Percentiles rank a stretch among this genome's conserved stretches.
Conservation (phyloP, 768 basidiomycete genomes). For the Xanthoconium stramineum region DNA sequence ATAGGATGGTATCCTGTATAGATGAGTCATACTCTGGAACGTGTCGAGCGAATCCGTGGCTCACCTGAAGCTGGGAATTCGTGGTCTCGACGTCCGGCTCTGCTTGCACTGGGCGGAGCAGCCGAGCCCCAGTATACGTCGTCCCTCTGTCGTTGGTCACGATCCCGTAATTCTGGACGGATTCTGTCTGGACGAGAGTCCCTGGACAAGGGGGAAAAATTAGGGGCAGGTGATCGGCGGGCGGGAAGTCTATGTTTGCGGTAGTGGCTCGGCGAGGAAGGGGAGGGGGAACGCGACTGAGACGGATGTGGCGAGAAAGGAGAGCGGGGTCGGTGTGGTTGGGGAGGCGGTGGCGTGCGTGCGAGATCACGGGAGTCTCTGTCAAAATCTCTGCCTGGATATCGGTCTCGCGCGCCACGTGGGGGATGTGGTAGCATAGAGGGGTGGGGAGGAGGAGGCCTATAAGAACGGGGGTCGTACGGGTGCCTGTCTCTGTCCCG, state of each 20-base stretch:
- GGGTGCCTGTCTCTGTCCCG: slow-evolving; percentile 25
- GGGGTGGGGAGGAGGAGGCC: slow-evolving; percentile 7
- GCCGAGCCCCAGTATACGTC: slow-evolving; percentile 16
- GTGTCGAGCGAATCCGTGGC: neutral
- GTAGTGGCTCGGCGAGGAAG: slow-evolving; percentile 33
- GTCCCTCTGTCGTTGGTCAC: slow-evolving; percentile 37
- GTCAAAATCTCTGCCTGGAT: slow-evolving; percentile 20
- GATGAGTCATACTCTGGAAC: neutral
- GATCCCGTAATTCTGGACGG: slow-evolving; percentile 34
- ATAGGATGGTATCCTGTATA: slow-evolving; percentile 19
- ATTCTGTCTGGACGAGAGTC: slow-evolving; percentile 33
- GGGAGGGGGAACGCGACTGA: slow-evolving; percentile 39
- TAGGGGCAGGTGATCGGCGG: slow-evolving; percentile 32
- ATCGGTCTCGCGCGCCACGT: slow-evolving; percentile 24
- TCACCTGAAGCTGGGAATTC: slow-evolving; percentile 11
- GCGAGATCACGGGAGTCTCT: slow-evolving; percentile 26
- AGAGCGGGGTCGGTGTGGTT: slow-evolving; percentile 17
- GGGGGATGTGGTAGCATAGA: slow-evolving; percentile 8
- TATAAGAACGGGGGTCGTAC: slow-evolving; percentile 20
- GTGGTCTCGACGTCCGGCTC: slow-evolving; percentile 6
- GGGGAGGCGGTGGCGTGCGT: slow-evolving; percentile 22
- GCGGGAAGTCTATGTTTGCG: slow-evolving; percentile 35
- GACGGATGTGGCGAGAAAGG: slow-evolving; percentile 24
- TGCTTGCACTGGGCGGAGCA: slow-evolving; percentile 7
- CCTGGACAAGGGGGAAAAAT: slow-evolving; percentile 39